Conservation (phyloP, 2,329 filamentous ascomycete genomes). For the Talaromyces atroroseus region DNA sequence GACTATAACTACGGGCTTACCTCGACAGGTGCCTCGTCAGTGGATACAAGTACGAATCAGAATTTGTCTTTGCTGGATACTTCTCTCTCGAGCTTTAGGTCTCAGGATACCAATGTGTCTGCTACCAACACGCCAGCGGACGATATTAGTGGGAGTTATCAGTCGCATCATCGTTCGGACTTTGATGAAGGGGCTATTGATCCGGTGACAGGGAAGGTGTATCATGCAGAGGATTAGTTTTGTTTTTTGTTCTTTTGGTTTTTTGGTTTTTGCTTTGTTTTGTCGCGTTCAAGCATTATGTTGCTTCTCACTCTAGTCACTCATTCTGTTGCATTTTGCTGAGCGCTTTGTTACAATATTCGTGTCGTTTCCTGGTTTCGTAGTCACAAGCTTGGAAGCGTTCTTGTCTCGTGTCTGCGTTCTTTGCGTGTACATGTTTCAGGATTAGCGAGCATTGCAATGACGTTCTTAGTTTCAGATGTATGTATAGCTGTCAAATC, state of each 20-base stretch:
- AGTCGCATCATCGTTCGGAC: slow-evolving; percentile 3
- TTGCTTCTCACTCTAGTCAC: slow-evolving; percentile 1
- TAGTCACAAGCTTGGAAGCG: not conserved
- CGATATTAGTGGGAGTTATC: slow-evolving; percentile 3
- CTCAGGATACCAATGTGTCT: not conserved
- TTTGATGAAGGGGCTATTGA: slow-evolving; percentile 13
- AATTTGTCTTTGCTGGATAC: not conserved
- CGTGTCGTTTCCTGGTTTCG: not conserved
- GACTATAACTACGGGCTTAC: slow-evolving; percentile 8
- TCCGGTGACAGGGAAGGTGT: slow-evolving; percentile 13
- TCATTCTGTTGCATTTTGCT: not conserved
- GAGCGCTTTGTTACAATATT: not conserved
- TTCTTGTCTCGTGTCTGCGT: not conserved
- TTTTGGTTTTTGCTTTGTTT: not conserved
- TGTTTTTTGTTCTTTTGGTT: not conserved
- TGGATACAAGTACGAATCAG: slow-evolving; percentile 6
- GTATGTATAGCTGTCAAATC: not conserved
- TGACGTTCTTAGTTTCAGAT: not conserved
- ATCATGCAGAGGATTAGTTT: slow-evolving; percentile 8
- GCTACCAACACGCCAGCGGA: slow-evolving; percentile 10
- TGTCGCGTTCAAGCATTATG: not conserved
- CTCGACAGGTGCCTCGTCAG: not conserved
- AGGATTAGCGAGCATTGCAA: slow-evolving; percentile 2
- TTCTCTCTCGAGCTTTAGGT: not conserved
- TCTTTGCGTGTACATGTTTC: not conserved